Conservation (phyloP, 352 stramenopile species). For the Aphanomyces euteiches region DNA sequence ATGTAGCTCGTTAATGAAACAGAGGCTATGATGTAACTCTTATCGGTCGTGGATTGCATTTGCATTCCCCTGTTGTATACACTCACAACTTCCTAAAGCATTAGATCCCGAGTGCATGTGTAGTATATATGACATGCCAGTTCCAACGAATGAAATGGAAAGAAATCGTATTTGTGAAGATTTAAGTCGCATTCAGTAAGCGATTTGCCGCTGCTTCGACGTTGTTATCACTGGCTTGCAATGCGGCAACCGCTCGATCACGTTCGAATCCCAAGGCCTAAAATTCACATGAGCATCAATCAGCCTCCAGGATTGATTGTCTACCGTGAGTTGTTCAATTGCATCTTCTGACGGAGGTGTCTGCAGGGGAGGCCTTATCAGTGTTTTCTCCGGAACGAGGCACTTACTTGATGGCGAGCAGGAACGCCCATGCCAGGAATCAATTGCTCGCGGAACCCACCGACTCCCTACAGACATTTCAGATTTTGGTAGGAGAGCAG, state of each 20-base stretch:
- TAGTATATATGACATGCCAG: too few relatives aligned
- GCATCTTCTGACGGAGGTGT: slow-evolving; percentile 65
- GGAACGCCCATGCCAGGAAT: slow-evolving; percentile 47
- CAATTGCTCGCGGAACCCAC: slow-evolving; percentile 80
- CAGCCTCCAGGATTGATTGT: slow-evolving; percentile 3
- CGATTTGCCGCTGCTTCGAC: slow-evolving; percentile 84
- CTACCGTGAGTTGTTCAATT: slow-evolving; percentile 75
- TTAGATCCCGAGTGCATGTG: too few relatives aligned
- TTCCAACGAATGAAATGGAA: too few relatives aligned
- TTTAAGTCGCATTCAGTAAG: slow-evolving; percentile 65
- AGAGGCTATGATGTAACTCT: too few relatives aligned
- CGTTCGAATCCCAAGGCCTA: slow-evolving; percentile 70
- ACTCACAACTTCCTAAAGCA: too few relatives aligned
- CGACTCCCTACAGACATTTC: slow-evolving; percentile 36
- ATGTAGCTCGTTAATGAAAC: too few relatives aligned
- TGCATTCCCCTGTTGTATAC: too few relatives aligned
- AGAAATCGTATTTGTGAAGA: too few relatives aligned
- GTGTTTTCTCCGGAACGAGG: too few relatives aligned
- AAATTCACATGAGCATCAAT: slow-evolving; percentile 20
- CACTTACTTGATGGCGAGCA: too few relatives aligned
- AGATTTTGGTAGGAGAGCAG: background rate
- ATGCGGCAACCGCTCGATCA: slow-evolving; percentile 58
- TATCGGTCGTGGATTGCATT: too few relatives aligned
- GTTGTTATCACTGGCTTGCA: slow-evolving; percentile 78
- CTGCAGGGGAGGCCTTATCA: background rate